Percentiles rank a stretch among this genome's conserved stretches.
These are phyloP conservation scores for Fusarium compactum DNA, from an alignment of 2,329 filamentous ascomycete species.

Conservation along the genomic window DNA sequence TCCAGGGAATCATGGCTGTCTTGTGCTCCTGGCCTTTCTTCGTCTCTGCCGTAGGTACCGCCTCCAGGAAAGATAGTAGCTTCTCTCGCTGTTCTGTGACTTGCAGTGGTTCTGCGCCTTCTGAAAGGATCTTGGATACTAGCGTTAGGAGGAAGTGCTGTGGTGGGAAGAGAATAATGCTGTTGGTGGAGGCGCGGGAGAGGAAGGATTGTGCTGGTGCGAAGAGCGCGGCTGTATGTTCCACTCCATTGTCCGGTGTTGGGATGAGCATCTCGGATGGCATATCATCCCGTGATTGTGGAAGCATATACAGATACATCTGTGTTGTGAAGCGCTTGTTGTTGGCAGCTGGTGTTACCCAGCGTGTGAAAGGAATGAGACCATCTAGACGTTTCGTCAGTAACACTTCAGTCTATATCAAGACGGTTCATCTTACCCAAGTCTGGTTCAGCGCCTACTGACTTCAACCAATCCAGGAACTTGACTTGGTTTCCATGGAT, in stretches of 20 bases:
- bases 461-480: conserved; percentile 74
- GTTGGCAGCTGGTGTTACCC: conserved; percentile 83
- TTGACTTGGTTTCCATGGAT: conserved; percentile 75
- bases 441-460: conserved; percentile 72
- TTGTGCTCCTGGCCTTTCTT: conserved; percentile 55
- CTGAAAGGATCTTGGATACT: conserved; percentile 64
- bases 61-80: conserved; percentile 66
- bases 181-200: conserved; percentile 67
- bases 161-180: conserved; percentile 90
- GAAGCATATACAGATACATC: conserved; percentile 96
- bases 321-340: conserved; percentile 90
- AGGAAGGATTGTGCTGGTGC: conserved; percentile 79
- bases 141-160: conserved; percentile 81
- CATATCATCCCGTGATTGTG: conserved; percentile 54
- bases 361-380: conserved; percentile 86
- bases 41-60: conserved; percentile 57
- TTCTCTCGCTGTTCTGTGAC: conserved; percentile 63
- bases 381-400: conserved; percentile 59
- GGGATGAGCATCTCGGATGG: conserved; percentile 70
- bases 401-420: background rate
- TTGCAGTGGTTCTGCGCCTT: conserved; percentile 45
- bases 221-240: conserved; percentile 82
- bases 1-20: conserved; percentile 65
- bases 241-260: conserved; percentile 75
- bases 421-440: conserved; percentile 61